phyloP scores from a whole-genome alignment of 108 stramenopile genomes.

The Fistulifera solaris region DNA sequence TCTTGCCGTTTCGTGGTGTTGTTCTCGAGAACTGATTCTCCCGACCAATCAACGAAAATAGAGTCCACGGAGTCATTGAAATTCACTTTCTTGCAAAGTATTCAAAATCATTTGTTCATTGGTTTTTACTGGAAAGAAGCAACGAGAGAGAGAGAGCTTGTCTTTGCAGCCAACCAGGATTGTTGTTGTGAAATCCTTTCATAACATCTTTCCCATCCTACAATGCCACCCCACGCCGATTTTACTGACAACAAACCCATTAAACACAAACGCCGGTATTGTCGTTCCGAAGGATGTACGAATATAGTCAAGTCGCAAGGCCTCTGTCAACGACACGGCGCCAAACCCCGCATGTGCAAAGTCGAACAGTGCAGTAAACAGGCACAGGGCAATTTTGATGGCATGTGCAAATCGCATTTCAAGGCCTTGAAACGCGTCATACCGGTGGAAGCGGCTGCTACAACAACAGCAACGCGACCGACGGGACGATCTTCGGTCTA shows the following conservation, averaged over 20 bases:
- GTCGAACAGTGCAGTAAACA: constrained; percentile 40
- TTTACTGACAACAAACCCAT: constrained; percentile 1
- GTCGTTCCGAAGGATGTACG: constrained; percentile 40
- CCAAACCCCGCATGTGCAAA: constrained; percentile 42
- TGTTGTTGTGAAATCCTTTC: too few species aligned
- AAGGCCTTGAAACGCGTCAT: constrained; percentile 27
- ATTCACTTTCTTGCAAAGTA: too few species aligned
- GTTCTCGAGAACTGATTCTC: too few species aligned
- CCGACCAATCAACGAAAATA: too few species aligned
- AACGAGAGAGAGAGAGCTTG: too few species aligned
- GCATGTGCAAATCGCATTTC: constrained; percentile 65
- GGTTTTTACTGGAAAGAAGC: too few species aligned
- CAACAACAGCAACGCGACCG: constrained; percentile 13
- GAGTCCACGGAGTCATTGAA: too few species aligned
- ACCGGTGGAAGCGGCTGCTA: not conserved
- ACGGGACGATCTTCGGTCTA: constrained; percentile 47
- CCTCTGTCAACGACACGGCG: constrained; percentile 50
- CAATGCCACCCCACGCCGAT: too few species aligned
- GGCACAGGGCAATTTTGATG: constrained; percentile 55
- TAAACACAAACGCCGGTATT: constrained; percentile 54
- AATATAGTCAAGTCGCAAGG: constrained; percentile 64
- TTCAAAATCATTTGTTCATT: too few species aligned
- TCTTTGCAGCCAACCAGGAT: too few species aligned
- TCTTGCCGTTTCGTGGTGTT: too few species aligned
- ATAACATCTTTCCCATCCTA: too few species aligned